phyloP scores from a whole-genome alignment of 148 eudicot genomes.

The Rhododendron ovatum region DNA sequence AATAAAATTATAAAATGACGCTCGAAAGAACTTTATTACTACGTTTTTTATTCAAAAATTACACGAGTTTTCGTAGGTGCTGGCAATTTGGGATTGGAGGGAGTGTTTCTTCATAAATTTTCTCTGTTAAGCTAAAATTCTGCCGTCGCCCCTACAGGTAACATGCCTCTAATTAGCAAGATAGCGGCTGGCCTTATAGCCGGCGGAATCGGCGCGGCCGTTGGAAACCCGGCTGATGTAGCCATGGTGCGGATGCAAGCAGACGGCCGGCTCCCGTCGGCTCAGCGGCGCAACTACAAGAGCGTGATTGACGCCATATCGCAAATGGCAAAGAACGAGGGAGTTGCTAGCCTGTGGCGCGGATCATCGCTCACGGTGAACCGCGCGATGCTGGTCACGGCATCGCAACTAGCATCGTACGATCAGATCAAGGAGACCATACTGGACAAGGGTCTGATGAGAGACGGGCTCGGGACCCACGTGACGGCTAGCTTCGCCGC shows the following conservation, averaged over 20 bases:
- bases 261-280: constrained; percentile 43
- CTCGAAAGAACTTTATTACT: too few species aligned
- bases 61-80: too few species aligned
- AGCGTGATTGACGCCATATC: constrained; percentile 35
- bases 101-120: too few species aligned
- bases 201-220: constrained; percentile 49
- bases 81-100: too few species aligned
- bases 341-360: constrained; percentile 50
- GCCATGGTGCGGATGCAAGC: constrained; percentile 63
- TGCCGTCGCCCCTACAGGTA: neutral
- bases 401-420: neutral
- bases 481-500: constrained; percentile 48
- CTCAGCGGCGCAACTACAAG: constrained; percentile 38
- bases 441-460: neutral
- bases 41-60: too few species aligned
- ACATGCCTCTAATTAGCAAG: constrained; percentile 23
- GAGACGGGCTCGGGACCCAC: constrained; percentile 32
- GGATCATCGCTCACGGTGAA: constrained; percentile 55
- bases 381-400: constrained; percentile 29
- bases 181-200: constrained; percentile 44
- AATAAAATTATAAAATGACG: too few species aligned
- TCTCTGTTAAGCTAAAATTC: neutral
- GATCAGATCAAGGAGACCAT: neutral
- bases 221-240: constrained; percentile 57
- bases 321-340: constrained; percentile 32